A percentile compares a stretch with the other conserved stretches of the same genome.
Conservation (phyloP, 192 early-diverging fungal genomes). For the Entomortierella beljakovae region DNA sequence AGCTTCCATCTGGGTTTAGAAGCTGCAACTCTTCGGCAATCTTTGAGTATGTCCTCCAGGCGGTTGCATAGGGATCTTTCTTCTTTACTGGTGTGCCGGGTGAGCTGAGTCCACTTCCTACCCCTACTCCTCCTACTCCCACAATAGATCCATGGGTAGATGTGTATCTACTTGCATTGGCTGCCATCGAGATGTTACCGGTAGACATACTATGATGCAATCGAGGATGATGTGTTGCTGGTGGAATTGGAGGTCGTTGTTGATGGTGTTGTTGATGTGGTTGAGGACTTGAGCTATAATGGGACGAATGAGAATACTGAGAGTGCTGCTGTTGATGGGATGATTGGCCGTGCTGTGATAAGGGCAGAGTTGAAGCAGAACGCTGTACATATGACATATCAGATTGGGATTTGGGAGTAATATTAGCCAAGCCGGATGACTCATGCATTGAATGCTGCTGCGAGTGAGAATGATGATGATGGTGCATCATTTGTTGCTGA, state of each 20-base stretch:
- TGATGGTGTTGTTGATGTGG: slow-evolving; percentile 28
- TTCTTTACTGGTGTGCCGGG: slow-evolving; percentile 21
- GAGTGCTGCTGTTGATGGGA: slow-evolving; percentile 9
- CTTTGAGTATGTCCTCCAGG: slow-evolving; percentile 53
- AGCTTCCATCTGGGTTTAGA: slow-evolving; percentile 35
- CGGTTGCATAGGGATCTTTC: slow-evolving; percentile 51
- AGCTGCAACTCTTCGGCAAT: slow-evolving; percentile 45
- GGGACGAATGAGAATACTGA: slow-evolving; percentile 7
- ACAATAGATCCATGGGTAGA: neutral
- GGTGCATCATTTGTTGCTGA: slow-evolving; percentile 24
- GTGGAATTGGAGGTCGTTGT: slow-evolving; percentile 44
- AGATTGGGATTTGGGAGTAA: slow-evolving; percentile 8
- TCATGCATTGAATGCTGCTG: slow-evolving; percentile 19
- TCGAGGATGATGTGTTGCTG: slow-evolving; percentile 28
- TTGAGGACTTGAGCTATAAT: slow-evolving; percentile 3
- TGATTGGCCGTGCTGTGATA: slow-evolving; percentile 8
- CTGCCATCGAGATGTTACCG: slow-evolving; percentile 32
- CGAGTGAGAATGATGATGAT: slow-evolving; percentile 20
- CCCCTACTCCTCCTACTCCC: neutral
- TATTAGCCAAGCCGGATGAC: slow-evolving; percentile 3
- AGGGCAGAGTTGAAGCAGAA: neutral
- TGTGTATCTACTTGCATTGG: slow-evolving; percentile 11
- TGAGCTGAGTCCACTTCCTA: neutral
- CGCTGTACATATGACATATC: slow-evolving; percentile 6
- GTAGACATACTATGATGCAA: slow-evolving; percentile 43